Evolutionary conservation across 257 asterid species (phyloP), one percentile per base, ranked within the genome.

Genomic region (Hygrophila difformis): DNA sequence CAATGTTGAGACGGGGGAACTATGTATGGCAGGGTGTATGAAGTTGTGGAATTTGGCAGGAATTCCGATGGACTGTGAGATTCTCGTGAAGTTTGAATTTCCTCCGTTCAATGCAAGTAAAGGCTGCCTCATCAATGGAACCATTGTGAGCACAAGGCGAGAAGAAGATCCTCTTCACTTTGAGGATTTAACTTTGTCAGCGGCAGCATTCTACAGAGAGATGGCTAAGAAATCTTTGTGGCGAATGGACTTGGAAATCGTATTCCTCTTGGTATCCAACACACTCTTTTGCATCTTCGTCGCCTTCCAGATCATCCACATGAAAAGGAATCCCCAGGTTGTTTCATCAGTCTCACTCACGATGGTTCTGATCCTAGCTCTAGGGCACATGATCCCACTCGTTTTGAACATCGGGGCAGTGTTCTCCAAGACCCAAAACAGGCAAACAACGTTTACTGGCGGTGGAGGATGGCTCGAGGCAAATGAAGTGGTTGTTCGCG

Each of bases 1-100:
- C 39, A 44, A 68, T 69, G 29, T 48, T 4, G 58, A 56, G 47
- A 77, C 65, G 5, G 86, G 95, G 5, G 56, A 57, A 8, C 74
- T 80, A 35, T 84, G 95, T 46, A 75, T 81, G 88, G 73, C 77
- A 17, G 95, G 86, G n/a, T 84, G 89, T 65, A 69, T 77, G 53
- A 58, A 66, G 57, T 18, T 71, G 34, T 49, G 12, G 1, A 57
- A 49, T 1, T 10, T 49, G 1, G 39, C 28, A 2, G 29, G 20
- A 18, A 19, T 47, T 6, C 50, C 66, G 11, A 26, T 18, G 13
- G 93, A 80, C 52, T 84, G 95, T 21, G 89, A 80, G 36, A 53
- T 84, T 24, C 49, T 70, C 8, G 59, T 80, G 50, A 40, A 55
- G 24, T 39, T 84, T 15, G 26, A 75, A 18, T 67, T 70, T 35